A percentile compares a stretch with the other conserved stretches of the same genome.
These are phyloP conservation scores for Ogataea hybrid DNA, from an alignment of 1,139 yeast genomes.

Conservation along the genomic window DNA sequence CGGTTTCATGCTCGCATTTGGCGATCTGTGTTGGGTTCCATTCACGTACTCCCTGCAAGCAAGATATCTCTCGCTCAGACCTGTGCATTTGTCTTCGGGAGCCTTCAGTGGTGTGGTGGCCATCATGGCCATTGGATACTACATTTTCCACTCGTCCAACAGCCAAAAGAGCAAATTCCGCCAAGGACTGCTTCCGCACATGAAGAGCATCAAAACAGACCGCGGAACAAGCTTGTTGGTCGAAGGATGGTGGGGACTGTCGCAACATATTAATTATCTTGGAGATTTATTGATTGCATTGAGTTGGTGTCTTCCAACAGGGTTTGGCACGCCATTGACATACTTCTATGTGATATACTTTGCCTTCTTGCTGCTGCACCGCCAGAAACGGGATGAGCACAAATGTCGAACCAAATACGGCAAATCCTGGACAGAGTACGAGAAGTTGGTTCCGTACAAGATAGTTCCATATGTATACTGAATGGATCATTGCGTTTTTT, in stretches of 20 bases:
- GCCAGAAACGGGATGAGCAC: slow-evolving; percentile 88
- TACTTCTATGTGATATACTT: slow-evolving; percentile 86
- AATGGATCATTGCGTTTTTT: slow-evolving; percentile 50
- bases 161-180: slow-evolving; percentile 82
- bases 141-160: slow-evolving; percentile 81
- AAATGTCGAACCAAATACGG: slow-evolving; percentile 89
- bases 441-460: slow-evolving; percentile 76
- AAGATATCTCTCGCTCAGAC: slow-evolving; percentile 70
- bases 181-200: slow-evolving; percentile 65
- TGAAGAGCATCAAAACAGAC: slow-evolving; percentile 66
- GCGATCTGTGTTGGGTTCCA: slow-evolving; percentile 93
- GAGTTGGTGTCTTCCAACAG: slow-evolving; percentile 93
- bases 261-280: slow-evolving; percentile 91
- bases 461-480: slow-evolving; percentile 86
- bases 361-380: slow-evolving; percentile 75
- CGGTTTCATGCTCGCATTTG: slow-evolving; percentile 94
- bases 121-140: slow-evolving; percentile 61
- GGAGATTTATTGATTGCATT: slow-evolving; percentile 95
- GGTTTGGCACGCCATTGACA: slow-evolving; percentile 75
- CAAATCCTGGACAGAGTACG: slow-evolving; percentile 80
- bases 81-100: slow-evolving; percentile 52
- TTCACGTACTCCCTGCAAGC: slow-evolving; percentile 87
- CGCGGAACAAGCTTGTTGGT: slow-evolving; percentile 78
- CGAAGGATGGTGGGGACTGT: slow-evolving; percentile 95
- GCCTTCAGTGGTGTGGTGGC: slow-evolving; percentile 39